Conservation (phyloP, 257 asterid genomes). For the Mitragyna speciosa region DNA sequence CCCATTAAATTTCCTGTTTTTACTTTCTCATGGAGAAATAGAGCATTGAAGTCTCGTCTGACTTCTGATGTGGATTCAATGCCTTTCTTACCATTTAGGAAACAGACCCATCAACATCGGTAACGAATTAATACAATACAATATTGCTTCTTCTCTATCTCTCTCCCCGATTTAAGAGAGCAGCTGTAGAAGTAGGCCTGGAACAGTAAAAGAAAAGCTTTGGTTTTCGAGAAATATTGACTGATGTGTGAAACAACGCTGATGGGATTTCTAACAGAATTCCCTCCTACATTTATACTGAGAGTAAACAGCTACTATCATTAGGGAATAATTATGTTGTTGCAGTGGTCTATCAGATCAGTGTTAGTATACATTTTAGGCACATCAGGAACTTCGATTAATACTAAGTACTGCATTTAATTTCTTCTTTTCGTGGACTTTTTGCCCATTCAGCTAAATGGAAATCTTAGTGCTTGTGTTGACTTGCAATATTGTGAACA, state of each 20-base stretch:
- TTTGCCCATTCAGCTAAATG: too few species aligned
- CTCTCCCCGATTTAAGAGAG: not conserved
- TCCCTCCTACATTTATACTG: not conserved
- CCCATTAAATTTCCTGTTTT: not conserved
- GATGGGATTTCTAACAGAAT: slow-evolving; percentile 8
- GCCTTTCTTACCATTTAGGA: slow-evolving; percentile 17
- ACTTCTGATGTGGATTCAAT: slow-evolving; percentile 22
- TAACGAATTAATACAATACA: slow-evolving; percentile 11
- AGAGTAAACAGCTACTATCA: not conserved
- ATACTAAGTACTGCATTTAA: too few species aligned
- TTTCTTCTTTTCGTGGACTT: too few species aligned
- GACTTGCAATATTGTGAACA: too few species aligned
- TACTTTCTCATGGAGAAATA: slow-evolving; percentile 15
- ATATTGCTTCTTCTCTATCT: not conserved
- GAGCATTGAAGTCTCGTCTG: slow-evolving; percentile 27
- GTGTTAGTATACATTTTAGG: not conserved
- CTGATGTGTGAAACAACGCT: not conserved
- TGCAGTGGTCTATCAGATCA: not conserved
- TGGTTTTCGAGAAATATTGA: slow-evolving; percentile 13
- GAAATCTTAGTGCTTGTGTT: too few species aligned
- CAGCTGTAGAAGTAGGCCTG: slow-evolving; percentile 6
- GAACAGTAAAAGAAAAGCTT: not conserved
- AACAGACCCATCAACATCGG: slow-evolving; percentile 27
- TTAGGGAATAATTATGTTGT: slow-evolving; percentile 16
- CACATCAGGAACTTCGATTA: too few species aligned